A percentile compares a stretch with the other conserved stretches of the same genome.
These are phyloP conservation scores for Gastrodia elata DNA, from an alignment of 106 monocot genomes.

Conservation along the genomic window DNA sequence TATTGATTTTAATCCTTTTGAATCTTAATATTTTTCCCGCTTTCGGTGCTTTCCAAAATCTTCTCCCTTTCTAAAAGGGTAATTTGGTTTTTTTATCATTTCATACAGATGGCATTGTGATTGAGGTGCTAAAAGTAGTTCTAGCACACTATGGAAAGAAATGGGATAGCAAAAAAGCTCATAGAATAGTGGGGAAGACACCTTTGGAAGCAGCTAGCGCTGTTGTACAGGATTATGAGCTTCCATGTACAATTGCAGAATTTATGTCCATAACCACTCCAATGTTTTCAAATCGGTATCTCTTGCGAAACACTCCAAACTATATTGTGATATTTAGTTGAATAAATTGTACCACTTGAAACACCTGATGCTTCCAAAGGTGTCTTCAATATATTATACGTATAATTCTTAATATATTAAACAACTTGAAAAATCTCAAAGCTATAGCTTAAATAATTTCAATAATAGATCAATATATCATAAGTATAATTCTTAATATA, in stretches of 20 bases:
- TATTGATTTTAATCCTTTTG: not conserved
- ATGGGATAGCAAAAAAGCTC: conserved; percentile 55
- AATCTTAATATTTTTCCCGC: not conserved
- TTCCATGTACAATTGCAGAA: conserved; percentile 65
- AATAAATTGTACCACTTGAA: not conserved
- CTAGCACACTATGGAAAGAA: conserved; percentile 64
- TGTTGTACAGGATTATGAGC: conserved; percentile 67
- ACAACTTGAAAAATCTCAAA: too few relatives aligned
- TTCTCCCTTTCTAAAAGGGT: not conserved
- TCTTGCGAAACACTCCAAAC: not conserved
- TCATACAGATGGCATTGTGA: conserved; percentile 71
- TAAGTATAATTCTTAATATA: too few relatives aligned
- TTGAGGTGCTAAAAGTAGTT: conserved; percentile 50
- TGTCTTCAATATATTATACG: too few relatives aligned
- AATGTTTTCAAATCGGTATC: conserved; percentile 56
- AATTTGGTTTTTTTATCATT: not conserved
- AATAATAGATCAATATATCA: too few relatives aligned
- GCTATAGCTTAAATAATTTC: too few relatives aligned
- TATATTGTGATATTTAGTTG: not conserved
- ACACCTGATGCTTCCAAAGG: too few relatives aligned
- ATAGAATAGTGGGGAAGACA: conserved; percentile 73
- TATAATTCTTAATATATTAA: too few relatives aligned
- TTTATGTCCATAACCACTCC: conserved; percentile 57
- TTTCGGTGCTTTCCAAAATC: not conserved
- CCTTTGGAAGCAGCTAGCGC: conserved; percentile 58